phyloP scores from a whole-genome alignment of 2,329 filamentous ascomycete genomes.

The Byssochlamys sp. region DNA sequence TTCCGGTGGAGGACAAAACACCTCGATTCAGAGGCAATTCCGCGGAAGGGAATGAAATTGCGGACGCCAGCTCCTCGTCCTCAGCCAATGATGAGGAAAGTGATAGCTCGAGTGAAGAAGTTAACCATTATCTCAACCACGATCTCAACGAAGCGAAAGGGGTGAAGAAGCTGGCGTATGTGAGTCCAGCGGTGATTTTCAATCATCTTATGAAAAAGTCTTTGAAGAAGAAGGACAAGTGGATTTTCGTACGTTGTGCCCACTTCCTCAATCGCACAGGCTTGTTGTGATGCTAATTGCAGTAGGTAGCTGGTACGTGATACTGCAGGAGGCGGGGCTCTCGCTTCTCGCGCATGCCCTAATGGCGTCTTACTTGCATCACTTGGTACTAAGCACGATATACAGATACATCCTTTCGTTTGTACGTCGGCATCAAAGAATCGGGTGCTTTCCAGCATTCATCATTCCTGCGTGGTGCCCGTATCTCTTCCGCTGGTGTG shows the following conservation, averaged over 20 bases:
- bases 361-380: neutral
- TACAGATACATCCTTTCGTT: conserved; percentile 60
- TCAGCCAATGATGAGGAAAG: conserved; percentile 8
- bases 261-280: neutral
- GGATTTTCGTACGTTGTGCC: conserved; percentile 62
- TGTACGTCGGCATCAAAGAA: conserved; percentile 86
- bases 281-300: neutral
- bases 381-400: conserved; percentile 19
- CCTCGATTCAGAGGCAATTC: conserved; percentile 41
- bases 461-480: conserved; percentile 73
- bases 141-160: conserved; percentile 42
- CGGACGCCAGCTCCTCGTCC: conserved; percentile 19
- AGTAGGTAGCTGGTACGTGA: conserved; percentile 7
- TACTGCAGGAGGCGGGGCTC: neutral
- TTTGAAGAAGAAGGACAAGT: conserved; percentile 74
- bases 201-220: conserved; percentile 65
- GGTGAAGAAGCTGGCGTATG: conserved; percentile 52
- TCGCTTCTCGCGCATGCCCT: neutral
- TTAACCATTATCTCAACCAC: no score
- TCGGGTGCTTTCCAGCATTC: conserved; percentile 84
- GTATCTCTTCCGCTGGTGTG: conserved; percentile 72
- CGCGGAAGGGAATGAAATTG: conserved; percentile 15
- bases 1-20: conserved; percentile 51
- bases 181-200: conserved; percentile 63
- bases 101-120: conserved; percentile 26